phyloP scores from a whole-genome alignment of 2,329 filamentous ascomycete genomes.

The Cladosporium sp. region DNA sequence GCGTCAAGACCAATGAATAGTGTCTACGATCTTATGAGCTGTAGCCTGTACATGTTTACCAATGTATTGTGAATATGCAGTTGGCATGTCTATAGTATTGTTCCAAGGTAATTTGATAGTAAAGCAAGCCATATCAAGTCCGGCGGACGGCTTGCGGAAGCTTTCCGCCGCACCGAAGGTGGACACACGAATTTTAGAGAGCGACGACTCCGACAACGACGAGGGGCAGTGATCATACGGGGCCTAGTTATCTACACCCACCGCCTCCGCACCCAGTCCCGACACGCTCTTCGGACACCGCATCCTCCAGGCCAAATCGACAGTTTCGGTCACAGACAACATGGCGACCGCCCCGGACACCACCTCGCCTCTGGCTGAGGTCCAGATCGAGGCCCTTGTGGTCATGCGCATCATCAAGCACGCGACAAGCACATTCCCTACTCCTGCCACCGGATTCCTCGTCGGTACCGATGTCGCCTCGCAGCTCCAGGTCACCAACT shows the following conservation, averaged over 20 bases:
- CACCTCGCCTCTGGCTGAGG: conserved; percentile 63
- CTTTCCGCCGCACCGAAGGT: not conserved
- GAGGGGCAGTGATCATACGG: conserved; percentile 1
- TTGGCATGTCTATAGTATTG: too few relatives aligned
- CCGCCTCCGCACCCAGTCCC: not conserved
- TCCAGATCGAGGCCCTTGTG: conserved; percentile 93
- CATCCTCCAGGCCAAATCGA: not conserved
- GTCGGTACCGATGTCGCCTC: conserved; percentile 87
- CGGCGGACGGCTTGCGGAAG: not conserved
- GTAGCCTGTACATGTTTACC: too few relatives aligned
- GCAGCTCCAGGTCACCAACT: conserved; percentile 86
- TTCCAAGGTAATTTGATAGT: too few relatives aligned
- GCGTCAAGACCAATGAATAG: too few relatives aligned
- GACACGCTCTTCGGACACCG: not conserved
- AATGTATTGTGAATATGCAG: too few relatives aligned
- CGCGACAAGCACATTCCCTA: conserved; percentile 82
- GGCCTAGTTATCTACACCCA: conserved; percentile 1
- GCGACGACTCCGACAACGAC: not conserved
- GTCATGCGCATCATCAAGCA: conserved; percentile 99
- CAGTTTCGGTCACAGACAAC: conserved; percentile 6
- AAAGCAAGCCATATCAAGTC: not conserved
- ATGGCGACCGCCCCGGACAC: conserved; percentile 22
- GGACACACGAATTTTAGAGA: conserved; percentile 2
- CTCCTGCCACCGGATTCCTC: conserved; percentile 80
- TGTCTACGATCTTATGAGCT: too few relatives aligned